These are phyloP conservation scores for Aspergillus saccharolyticus DNA, from an alignment of 495 filamentous ascomycete genomes.

Conservation along the genomic window DNA sequence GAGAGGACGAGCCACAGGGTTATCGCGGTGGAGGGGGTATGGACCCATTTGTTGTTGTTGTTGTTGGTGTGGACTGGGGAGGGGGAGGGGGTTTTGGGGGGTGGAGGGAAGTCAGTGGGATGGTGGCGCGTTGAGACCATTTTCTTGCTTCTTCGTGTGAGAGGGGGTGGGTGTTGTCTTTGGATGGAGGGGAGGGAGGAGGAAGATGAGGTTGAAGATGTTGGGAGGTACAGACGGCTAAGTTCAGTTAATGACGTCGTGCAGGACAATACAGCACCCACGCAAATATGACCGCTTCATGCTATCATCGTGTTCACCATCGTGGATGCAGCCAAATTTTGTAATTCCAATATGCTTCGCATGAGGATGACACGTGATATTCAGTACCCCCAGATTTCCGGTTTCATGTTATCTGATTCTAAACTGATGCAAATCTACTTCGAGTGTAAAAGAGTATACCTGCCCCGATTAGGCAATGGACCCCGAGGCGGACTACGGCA, in stretches of 20 bases:
- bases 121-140: conserved; percentile 54
- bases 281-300: too few relatives aligned
- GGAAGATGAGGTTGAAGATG: background rate
- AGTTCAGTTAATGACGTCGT: conserved; percentile 3
- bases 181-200: background rate
- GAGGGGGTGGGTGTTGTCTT: background rate
- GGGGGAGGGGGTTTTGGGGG: conserved; percentile 17
- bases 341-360: too few relatives aligned
- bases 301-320: too few relatives aligned
- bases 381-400: too few relatives aligned
- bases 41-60: conserved; percentile 48
- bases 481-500: conserved; percentile 1
- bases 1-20: conserved; percentile 74
- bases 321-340: too few relatives aligned
- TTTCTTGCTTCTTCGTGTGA: too few relatives aligned
- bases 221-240: too few relatives aligned
- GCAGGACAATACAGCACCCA: background rate
- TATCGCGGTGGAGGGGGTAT: conserved; percentile 60
- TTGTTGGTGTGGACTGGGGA: conserved; percentile 24
- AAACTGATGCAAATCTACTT: too few relatives aligned
- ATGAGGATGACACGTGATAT: too few relatives aligned
- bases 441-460: too few relatives aligned
- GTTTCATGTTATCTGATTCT: too few relatives aligned
- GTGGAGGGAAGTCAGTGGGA: conserved; percentile 42
- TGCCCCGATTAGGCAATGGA: background rate